These are phyloP conservation scores for Trichosanthes truncata DNA, from an alignment of 306 rosid genomes.

Conservation along the genomic window DNA sequence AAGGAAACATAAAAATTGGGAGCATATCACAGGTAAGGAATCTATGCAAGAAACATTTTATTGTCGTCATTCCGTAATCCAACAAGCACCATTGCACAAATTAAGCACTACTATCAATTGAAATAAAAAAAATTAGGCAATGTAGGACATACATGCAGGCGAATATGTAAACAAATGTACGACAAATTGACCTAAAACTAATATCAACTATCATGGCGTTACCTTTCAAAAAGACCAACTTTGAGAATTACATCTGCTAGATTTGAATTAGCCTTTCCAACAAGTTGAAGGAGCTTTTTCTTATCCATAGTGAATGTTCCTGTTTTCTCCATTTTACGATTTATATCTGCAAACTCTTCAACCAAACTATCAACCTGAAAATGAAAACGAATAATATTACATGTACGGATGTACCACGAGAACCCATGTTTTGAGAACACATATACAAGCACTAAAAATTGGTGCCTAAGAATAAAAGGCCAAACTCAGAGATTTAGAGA, in stretches of 20 bases:
- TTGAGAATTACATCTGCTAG: slow-evolving; percentile 91
- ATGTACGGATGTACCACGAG: neutral
- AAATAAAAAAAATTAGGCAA: neutral
- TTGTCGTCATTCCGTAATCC: neutral
- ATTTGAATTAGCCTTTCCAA: slow-evolving; percentile 93
- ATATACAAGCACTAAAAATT: neutral
- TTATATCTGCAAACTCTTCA: slow-evolving; percentile 86
- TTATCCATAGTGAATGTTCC: slow-evolving; percentile 97
- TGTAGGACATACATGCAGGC: neutral
- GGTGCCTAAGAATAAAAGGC: neutral
- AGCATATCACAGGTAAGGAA: neutral
- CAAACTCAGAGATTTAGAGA: neutral
- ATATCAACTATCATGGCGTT: slow-evolving; percentile 5
- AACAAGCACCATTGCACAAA: neutral
- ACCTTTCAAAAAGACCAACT: slow-evolving; percentile 99
- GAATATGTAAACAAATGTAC: neutral
- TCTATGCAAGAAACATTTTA: neutral
- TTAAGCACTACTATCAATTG: neutral
- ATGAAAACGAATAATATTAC: neutral
- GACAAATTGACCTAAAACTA: neutral
- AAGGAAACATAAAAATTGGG: neutral
- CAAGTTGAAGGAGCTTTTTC: slow-evolving; percentile 93
- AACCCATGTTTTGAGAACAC: slow-evolving; percentile 1
- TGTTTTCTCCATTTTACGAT: slow-evolving; percentile 95
- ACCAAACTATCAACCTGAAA: slow-evolving; percentile 87